These are phyloP conservation scores for Fusarium chaquense DNA, from an alignment of 2,329 filamentous ascomycete genomes.

Conservation along the genomic window DNA sequence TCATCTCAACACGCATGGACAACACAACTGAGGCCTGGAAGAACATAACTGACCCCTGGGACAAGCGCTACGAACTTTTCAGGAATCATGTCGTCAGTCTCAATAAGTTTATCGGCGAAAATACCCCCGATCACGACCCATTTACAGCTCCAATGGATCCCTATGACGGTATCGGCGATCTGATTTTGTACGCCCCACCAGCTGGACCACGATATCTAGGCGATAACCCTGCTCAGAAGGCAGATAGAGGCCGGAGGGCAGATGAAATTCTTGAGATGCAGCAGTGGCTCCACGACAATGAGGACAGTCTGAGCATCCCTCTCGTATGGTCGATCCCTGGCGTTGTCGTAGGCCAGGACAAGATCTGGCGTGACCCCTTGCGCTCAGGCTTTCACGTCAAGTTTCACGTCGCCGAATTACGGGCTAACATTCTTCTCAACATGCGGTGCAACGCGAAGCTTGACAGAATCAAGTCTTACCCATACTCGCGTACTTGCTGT, in stretches of 20 bases:
- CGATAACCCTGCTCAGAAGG: constrained; percentile 1
- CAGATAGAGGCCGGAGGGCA: constrained; percentile 3
- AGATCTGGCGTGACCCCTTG: constrained; percentile 15
- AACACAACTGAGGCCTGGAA: too few relatives aligned
- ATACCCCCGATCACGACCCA: neutral
- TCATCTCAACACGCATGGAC: neutral
- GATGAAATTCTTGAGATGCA: constrained; percentile 13
- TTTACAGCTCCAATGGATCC: constrained; percentile 34
- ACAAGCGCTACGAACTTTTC: neutral
- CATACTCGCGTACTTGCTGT: constrained; percentile 65
- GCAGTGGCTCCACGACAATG: neutral
- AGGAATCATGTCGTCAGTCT: neutral
- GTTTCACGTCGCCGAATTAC: constrained; percentile 13
- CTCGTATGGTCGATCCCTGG: constrained; percentile 29
- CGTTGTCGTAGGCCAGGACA: constrained; percentile 13
- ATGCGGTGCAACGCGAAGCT: constrained; percentile 63
- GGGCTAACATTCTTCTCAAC: constrained; percentile 62
- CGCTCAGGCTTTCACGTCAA: constrained; percentile 46
- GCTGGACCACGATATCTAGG: constrained; percentile 37
- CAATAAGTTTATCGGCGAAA: neutral
- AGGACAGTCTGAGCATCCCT: constrained; percentile 20
- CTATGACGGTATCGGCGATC: constrained; percentile 44
- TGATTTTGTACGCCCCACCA: constrained; percentile 46
- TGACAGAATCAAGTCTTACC: constrained; percentile 50
- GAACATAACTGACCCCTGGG: neutral